Conservation (phyloP, 2,329 filamentous ascomycete species). For the Didymella pomorum region DNA sequence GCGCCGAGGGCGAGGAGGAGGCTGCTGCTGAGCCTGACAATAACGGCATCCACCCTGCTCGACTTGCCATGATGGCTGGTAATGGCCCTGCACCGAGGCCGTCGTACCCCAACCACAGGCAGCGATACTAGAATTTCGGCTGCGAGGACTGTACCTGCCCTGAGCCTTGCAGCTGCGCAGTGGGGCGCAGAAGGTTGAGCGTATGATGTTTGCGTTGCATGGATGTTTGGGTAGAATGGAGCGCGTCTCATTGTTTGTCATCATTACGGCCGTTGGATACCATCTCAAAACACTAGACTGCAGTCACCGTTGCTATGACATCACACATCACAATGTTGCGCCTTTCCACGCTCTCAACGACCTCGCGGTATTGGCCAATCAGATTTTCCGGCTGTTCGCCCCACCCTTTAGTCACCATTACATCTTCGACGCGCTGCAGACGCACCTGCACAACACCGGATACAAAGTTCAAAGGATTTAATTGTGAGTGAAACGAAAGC, state of each 20-base stretch:
- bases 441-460: not conserved
- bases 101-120: constrained; percentile 26
- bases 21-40: constrained; percentile 32
- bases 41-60: constrained; percentile 49
- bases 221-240: constrained; percentile 6
- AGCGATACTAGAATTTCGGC: constrained; percentile 28
- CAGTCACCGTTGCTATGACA: constrained; percentile 9
- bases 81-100: constrained; percentile 24
- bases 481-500: not conserved
- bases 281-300: not conserved
- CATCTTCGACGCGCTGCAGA: constrained; percentile 4
- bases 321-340: constrained; percentile 6
- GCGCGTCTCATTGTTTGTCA: not conserved
- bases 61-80: constrained; percentile 48
- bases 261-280: constrained; percentile 11
- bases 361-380: constrained; percentile 10
- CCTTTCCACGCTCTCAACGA: not conserved
- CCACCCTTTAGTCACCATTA: constrained; percentile 22
- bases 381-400: not conserved
- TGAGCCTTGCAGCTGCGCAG: not conserved
- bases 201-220: not conserved
- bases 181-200: not conserved
- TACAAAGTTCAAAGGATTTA: too few relatives aligned
- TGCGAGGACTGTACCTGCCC: not conserved
- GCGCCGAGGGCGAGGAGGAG: constrained; percentile 15